phyloP scores from a whole-genome alignment of 2,329 filamentous ascomycete genomes.

The Fusarium sarcochroum region DNA sequence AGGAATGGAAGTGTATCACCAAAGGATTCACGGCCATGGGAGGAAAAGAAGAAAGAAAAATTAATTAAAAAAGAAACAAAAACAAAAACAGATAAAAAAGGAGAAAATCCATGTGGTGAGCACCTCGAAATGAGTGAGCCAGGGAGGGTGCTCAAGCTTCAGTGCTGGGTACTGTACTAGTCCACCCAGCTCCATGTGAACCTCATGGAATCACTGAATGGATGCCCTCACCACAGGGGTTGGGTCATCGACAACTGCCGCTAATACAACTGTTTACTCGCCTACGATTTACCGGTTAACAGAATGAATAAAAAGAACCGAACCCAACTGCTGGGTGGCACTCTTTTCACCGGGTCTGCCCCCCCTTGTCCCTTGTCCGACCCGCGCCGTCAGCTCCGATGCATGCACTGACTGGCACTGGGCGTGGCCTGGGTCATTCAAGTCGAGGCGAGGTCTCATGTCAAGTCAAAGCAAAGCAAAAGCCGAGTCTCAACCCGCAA shows the following conservation, averaged over 20 bases:
- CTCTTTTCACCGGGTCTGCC: slow-evolving; percentile 17
- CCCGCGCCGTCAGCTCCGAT: slow-evolving; percentile 43
- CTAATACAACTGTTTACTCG: neutral
- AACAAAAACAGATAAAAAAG: slow-evolving; percentile 11
- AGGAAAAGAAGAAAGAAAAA: neutral
- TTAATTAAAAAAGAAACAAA: neutral
- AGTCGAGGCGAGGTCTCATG: slow-evolving; percentile 34
- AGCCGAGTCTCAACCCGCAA: slow-evolving; percentile 39
- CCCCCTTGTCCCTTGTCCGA: slow-evolving; percentile 40
- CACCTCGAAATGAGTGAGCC: slow-evolving; percentile 20
- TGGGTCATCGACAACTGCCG: slow-evolving; percentile 2
- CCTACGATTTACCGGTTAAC: slow-evolving; percentile 13
- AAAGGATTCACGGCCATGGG: neutral
- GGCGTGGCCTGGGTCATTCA: slow-evolving; percentile 27
- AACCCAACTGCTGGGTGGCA: slow-evolving; percentile 2
- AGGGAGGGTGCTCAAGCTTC: slow-evolving; percentile 12
- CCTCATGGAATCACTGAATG: neutral
- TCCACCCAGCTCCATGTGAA: neutral
- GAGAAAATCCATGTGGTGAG: slow-evolving; percentile 12
- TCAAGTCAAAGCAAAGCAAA: slow-evolving; percentile 26
- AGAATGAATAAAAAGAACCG: neutral
- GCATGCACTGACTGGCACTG: slow-evolving; percentile 36
- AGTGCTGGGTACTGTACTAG: slow-evolving; percentile 10
- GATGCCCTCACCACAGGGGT: too few relatives aligned
- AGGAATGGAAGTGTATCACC: neutral